Evolutionary conservation across 805 yeast genomes (phyloP).

Genomic region (Candida pini): DNA sequence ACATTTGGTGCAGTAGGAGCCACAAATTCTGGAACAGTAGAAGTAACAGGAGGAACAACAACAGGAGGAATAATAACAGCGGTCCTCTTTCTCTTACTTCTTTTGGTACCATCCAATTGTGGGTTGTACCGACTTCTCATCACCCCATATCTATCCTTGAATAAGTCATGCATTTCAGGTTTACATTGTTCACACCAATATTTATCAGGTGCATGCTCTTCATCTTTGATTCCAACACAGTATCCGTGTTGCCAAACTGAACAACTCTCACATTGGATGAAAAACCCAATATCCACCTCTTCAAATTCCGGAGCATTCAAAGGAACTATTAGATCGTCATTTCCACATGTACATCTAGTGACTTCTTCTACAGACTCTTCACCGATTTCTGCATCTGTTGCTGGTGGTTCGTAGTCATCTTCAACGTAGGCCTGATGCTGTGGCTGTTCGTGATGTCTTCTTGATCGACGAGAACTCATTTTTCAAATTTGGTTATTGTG

Average conservation of each 20-base stretch:
- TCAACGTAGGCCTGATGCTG: constrained; percentile 12
- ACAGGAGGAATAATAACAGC: constrained; percentile 4
- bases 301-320: constrained; percentile 31
- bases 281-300: constrained; percentile 49
- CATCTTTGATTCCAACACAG: constrained; percentile 81
- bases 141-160: constrained; percentile 41
- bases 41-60: neutral
- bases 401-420: constrained; percentile 14
- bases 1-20: neutral
- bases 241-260: constrained; percentile 97
- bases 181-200: constrained; percentile 92
- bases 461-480: constrained; percentile 28
- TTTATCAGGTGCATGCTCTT: constrained; percentile 79
- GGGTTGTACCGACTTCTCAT: constrained; percentile 45
- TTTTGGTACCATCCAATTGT: constrained; percentile 30
- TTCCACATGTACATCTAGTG: constrained; percentile 52
- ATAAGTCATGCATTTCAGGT: constrained; percentile 69
- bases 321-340: constrained; percentile 36
- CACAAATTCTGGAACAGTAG: neutral
- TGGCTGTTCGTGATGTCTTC: constrained; percentile 20
- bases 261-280: constrained; percentile 84
- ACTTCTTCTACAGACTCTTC: constrained; percentile 33
- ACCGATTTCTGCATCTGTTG: constrained; percentile 11
- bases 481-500: neutral
- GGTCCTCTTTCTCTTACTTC: constrained; percentile 24